Base-by-base conservation (phyloP, 148 eudicot genomes). In the Gaultheria prostrata region DNA sequence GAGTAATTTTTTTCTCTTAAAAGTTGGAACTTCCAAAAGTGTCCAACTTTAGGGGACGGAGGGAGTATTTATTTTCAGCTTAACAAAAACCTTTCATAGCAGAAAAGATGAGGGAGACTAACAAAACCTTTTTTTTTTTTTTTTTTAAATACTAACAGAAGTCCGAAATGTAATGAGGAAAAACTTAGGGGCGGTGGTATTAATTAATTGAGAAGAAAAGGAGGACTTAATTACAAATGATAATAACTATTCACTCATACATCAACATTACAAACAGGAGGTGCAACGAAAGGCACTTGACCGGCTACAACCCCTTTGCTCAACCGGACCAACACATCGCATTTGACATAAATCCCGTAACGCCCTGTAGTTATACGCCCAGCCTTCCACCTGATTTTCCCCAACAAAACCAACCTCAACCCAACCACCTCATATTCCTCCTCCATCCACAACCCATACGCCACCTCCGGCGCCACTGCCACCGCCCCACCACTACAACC, bases 291-390 rank as follows among this genome's bases (percentile, higher is more conserved):
- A 76, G 95, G 94, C 12, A 90, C 90, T 65, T 92, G 92, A 65
- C 90, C 94, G n/a, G n/a, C n/a, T 53, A 80, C 78, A 57, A 80
- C 83, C 6, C 88, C 89, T 43, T 80, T 88, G 56, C 77, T 85
- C 49, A 93, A 83, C 14, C 94, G 90, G 17, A 94, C 82, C 77
- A 94, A 78, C 14, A 95, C 69, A 83, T 95, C 96, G 83, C 98
- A 95, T 50, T 80, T 87, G 1, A 94, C 94, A 86, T 86, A 87
- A 4, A 93, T 77, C 83, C 91, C 89, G 53, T 89, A 87, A 50
- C 84, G 88, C 17, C 86, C 84, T 65, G 87, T 93, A 87, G 33
- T 89, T 45, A 92, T 84, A 56, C 85, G 88, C 59, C 93, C 98
- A 0, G 88, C 96, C 76, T 86, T 91, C 74, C 92, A 95, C 82